Percentiles rank a stretch among this genome's conserved stretches.
Evolutionary conservation across 2,329 filamentous ascomycete species (phyloP).

Genomic region (Lachnellula hyalina): DNA sequence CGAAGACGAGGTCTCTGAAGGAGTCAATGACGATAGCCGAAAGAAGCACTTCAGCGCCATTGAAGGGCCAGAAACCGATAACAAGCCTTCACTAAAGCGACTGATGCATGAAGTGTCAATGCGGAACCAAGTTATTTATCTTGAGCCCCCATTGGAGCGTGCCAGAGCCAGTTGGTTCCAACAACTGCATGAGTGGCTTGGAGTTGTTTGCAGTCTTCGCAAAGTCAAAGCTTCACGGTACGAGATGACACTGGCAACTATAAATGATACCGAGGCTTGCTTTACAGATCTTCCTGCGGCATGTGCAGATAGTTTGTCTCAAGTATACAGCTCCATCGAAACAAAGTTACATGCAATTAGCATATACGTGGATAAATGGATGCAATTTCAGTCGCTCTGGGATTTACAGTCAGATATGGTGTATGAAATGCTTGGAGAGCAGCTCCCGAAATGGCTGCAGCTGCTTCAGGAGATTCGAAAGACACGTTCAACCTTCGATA

Average conservation of each 20-base stretch:
- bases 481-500: slow-evolving; percentile 93
- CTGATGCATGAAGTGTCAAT: slow-evolving; percentile 92
- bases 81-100: slow-evolving; percentile 61
- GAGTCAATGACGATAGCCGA: slow-evolving; percentile 43
- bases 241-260: slow-evolving; percentile 75
- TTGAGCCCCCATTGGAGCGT: slow-evolving; percentile 88
- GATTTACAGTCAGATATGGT: slow-evolving; percentile 95
- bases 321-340: slow-evolving; percentile 80
- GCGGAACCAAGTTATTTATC: slow-evolving; percentile 95
- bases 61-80: slow-evolving; percentile 40
- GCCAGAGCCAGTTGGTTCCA: slow-evolving; percentile 90
- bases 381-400: slow-evolving; percentile 98
- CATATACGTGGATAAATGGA: slow-evolving; percentile 91
- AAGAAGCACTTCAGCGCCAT: slow-evolving; percentile 44
- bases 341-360: slow-evolving; percentile 75
- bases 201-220: slow-evolving; percentile 83
- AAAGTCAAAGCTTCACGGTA: slow-evolving; percentile 95
- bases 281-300: slow-evolving; percentile 82
- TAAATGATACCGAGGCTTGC: slow-evolving; percentile 58
- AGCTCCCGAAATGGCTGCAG: slow-evolving; percentile 89
- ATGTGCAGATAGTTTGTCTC: slow-evolving; percentile 72
- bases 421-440: slow-evolving; percentile 84
- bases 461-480: slow-evolving; percentile 96
- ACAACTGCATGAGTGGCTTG: slow-evolving; percentile 90
- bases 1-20: slow-evolving; percentile 48